Evolutionary conservation across 768 basidiomycete genomes (phyloP).

Genomic region (Lactarius quietus): DNA sequence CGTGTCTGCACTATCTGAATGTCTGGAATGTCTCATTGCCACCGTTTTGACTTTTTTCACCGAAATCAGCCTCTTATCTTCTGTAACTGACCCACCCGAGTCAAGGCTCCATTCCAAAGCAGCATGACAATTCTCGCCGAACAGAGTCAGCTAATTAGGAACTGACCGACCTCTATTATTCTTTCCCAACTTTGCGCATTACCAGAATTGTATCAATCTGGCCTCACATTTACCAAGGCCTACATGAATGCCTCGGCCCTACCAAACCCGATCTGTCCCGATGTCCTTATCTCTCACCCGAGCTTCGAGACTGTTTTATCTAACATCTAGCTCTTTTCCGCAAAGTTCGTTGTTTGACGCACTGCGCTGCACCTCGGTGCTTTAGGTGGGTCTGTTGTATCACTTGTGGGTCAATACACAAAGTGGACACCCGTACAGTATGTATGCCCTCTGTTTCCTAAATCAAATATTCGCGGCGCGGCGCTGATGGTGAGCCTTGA

Average conservation of each 20-base stretch:
- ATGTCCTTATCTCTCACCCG: background rate
- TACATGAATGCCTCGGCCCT: constrained; percentile 4
- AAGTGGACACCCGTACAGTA: background rate
- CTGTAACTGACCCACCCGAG: background rate
- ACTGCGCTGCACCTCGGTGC: background rate
- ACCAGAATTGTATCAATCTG: background rate
- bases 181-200: background rate
- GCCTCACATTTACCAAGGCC: background rate
- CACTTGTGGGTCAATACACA: background rate
- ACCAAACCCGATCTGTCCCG: background rate
- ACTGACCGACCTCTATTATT: background rate
- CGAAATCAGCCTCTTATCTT: background rate
- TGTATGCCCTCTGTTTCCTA: background rate
- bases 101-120: background rate
- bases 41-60: background rate
- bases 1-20: background rate
- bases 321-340: background rate
- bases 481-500: background rate
- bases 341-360: background rate
- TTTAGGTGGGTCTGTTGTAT: background rate
- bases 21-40: background rate
- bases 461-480: background rate
- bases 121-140: background rate
- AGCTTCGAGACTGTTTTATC: background rate
- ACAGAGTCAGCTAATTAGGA: background rate